Percentiles rank a stretch among this genome's conserved stretches.
phyloP scores from a whole-genome alignment of 78 protist species.

The Ministeria vibrans region DNA sequence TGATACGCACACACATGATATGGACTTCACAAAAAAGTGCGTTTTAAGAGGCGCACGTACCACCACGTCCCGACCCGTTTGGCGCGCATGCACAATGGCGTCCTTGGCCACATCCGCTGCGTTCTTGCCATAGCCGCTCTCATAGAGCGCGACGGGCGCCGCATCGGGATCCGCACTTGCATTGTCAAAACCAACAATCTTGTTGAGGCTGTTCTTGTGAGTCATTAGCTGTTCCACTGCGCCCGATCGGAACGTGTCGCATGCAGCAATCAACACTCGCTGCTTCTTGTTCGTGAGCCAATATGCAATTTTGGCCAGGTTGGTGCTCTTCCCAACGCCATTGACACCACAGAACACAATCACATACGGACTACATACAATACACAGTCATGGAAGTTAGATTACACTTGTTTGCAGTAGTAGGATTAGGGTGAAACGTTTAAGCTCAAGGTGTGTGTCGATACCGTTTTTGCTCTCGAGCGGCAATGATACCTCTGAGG shows the following conservation, averaged over 20 bases:
- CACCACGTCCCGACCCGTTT: too few species aligned
- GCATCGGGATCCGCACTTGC: not conserved
- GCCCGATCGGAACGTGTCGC: constrained; percentile 99
- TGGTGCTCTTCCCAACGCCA: constrained; percentile 94
- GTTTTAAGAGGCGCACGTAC: too few species aligned
- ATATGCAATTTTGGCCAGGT: constrained; percentile 78
- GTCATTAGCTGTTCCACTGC: constrained; percentile 92
- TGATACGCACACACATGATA: too few species aligned
- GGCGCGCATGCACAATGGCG: constrained; percentile 69
- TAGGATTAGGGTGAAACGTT: too few species aligned
- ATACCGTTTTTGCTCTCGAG: constrained; percentile 3
- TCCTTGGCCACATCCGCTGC: constrained; percentile 80
- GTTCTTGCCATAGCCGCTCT: constrained; percentile 88
- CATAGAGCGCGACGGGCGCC: constrained; percentile 50
- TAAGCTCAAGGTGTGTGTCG: too few species aligned
- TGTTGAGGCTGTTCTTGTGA: not conserved
- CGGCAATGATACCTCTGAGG: constrained; percentile 48
- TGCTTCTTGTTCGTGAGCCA: constrained; percentile 70
- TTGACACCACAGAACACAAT: constrained; percentile 85
- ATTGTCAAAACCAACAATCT: not conserved
- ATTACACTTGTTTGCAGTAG: not conserved
- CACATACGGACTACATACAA: constrained; percentile 65
- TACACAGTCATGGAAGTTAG: not conserved
- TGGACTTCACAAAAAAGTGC: too few species aligned
- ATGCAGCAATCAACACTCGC: constrained; percentile 91